These are phyloP conservation scores for Pythium apleroticum DNA, from an alignment of 352 stramenopile species.

Conservation along the genomic window DNA sequence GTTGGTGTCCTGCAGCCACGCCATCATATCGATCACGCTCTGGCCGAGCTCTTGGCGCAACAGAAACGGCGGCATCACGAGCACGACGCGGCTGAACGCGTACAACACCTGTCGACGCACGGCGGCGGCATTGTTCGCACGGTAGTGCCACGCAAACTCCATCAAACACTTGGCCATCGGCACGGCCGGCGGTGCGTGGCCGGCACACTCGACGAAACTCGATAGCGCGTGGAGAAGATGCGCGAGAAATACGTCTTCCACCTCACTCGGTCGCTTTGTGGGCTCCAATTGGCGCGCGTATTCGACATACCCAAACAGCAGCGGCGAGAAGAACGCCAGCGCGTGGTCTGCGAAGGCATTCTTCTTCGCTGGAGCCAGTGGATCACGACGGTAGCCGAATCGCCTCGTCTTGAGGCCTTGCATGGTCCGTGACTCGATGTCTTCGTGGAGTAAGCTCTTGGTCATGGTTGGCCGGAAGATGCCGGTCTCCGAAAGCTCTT, in stretches of 20 bases:
- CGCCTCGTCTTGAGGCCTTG: constrained; percentile 60
- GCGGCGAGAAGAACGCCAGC: constrained; percentile 69
- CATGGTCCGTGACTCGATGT: constrained; percentile 46
- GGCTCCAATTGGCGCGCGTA: constrained; percentile 41
- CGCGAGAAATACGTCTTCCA: constrained; percentile 70
- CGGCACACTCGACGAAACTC: constrained; percentile 67
- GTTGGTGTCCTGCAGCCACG: constrained; percentile 54
- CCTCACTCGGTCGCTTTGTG: constrained; percentile 35
- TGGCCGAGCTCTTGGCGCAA: constrained; percentile 57
- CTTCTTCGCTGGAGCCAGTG: constrained; percentile 41
- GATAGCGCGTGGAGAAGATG: constrained; percentile 69
- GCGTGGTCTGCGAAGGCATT: constrained; percentile 68
- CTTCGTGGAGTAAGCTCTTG: constrained; percentile 51
- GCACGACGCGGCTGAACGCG: constrained; percentile 63
- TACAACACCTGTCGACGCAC: constrained; percentile 77
- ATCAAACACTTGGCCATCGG: constrained; percentile 71
- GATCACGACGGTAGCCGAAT: constrained; percentile 68
- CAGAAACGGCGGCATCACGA: constrained; percentile 57
- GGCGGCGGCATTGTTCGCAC: constrained; percentile 38
- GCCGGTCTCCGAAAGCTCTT: constrained; percentile 66
- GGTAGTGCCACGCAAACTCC: constrained; percentile 69
- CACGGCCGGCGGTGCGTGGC: constrained; percentile 52
- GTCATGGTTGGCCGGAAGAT: constrained; percentile 24
- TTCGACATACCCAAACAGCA: constrained; percentile 71
- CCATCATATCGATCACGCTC: constrained; percentile 40